Conservation (phyloP, 73 alveolate genomes). For the Uronychia setigera region DNA sequence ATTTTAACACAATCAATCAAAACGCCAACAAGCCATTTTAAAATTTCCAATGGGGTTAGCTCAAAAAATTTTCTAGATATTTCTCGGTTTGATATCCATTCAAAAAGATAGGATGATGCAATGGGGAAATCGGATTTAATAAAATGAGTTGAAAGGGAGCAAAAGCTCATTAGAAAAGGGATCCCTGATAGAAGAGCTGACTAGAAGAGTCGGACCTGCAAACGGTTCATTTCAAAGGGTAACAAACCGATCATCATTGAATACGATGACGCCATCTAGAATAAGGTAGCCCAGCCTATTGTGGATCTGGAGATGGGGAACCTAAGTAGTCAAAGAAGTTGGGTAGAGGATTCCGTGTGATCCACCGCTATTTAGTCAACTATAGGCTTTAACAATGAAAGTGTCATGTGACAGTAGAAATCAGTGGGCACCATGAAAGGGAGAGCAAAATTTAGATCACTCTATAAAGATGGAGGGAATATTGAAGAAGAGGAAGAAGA, state of each 20-base stretch:
- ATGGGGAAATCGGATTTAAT: neutral
- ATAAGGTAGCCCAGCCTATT: neutral
- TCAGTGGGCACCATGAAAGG: too few species aligned
- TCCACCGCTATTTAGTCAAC: too few species aligned
- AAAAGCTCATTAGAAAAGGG: neutral
- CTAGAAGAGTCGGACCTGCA: slow-evolving; percentile 2
- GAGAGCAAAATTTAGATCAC: too few species aligned
- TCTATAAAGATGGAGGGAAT: too few species aligned
- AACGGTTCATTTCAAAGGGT: slow-evolving; percentile 1
- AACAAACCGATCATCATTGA: neutral
- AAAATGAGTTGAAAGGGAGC: neutral
- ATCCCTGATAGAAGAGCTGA: neutral
- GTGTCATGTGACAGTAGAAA: too few species aligned
- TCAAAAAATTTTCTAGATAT: neutral
- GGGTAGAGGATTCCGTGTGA: too few species aligned
- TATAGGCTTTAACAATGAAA: too few species aligned
- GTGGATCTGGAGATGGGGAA: neutral
- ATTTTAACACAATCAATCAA: neutral
- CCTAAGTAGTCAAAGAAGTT: neutral
- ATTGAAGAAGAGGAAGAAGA: too few species aligned
- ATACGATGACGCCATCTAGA: neutral
- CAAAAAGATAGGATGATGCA: neutral
- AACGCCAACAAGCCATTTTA: neutral
- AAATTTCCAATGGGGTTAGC: neutral
- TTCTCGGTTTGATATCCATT: neutral